A percentile compares a stretch with the other conserved stretches of the same genome.
Evolutionary conservation across 2,329 filamentous ascomycete species (phyloP).

Genomic region (Fusarium phyllophilum): DNA sequence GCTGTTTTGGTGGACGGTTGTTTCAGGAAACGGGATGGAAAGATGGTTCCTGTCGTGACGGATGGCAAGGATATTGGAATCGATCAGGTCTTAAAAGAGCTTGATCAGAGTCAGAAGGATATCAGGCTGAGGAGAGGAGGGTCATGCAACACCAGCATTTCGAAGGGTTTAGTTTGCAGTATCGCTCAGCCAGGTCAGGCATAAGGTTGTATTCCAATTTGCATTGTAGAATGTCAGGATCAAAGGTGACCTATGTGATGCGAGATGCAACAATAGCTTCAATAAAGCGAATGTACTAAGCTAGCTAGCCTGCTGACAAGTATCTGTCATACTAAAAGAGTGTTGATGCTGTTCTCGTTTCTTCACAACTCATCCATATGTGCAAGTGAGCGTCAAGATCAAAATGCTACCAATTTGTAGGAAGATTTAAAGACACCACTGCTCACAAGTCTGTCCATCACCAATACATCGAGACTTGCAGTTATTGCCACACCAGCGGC

Average conservation of each 20-base stretch:
- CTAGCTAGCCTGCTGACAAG: rapidly evolving
- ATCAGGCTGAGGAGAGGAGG: background rate
- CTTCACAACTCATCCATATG: too few species aligned
- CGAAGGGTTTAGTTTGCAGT: background rate
- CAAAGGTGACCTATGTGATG: too few species aligned
- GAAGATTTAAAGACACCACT: background rate
- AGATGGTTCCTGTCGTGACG: background rate
- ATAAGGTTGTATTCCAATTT: background rate
- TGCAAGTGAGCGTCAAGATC: too few species aligned
- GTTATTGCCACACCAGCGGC: background rate
- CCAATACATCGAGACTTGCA: background rate
- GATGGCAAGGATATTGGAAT: background rate
- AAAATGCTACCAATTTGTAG: background rate
- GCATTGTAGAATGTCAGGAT: background rate
- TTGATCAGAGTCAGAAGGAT: background rate
- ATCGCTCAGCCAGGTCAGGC: background rate
- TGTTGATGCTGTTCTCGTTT: rapidly evolving
- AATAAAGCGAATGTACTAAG: background rate
- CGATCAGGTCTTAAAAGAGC: background rate
- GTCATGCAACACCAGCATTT: background rate
- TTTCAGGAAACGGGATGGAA: background rate
- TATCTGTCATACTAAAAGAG: rapidly evolving
- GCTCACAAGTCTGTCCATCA: background rate
- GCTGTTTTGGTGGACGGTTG: background rate
- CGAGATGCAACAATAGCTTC: rapidly evolving